These are phyloP conservation scores for Cladophialophora psammophila DNA, from an alignment of 2,329 filamentous ascomycete species.

Conservation along the genomic window DNA sequence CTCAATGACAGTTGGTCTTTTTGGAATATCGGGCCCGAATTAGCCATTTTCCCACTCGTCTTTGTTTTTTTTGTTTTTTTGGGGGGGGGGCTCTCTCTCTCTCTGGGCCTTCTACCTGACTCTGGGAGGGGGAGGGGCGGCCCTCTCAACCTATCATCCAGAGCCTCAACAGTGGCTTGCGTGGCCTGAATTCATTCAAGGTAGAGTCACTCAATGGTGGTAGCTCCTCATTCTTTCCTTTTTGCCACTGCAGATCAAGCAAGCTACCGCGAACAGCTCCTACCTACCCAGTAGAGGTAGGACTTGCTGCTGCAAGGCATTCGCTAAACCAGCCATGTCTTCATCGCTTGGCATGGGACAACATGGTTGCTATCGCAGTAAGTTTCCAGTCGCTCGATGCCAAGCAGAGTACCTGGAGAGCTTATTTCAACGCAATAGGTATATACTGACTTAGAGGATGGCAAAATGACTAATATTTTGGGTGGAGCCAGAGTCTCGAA, in stretches of 20 bases:
- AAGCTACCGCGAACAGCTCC: not conserved
- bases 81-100: too few species aligned
- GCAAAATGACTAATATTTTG: not conserved
- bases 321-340: not conserved
- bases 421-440: not conserved
- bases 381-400: not conserved
- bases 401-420: not conserved
- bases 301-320: not conserved
- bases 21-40: not conserved
- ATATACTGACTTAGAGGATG: not conserved
- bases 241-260: not conserved
- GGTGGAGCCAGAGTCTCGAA: not conserved
- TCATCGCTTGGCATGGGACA: not conserved
- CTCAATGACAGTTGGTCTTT: not conserved
- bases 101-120: not conserved
- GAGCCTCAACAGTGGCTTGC: not conserved
- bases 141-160: not conserved
- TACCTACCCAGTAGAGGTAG: not conserved
- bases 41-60: not conserved
- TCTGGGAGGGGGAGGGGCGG: not conserved
- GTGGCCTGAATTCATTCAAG: not conserved
- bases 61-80: not conserved
- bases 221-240: not conserved
- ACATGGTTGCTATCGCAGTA: not conserved
- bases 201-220: not conserved